Conservation (phyloP, 768 basidiomycete species). For the Podaxis sp. region DNA sequence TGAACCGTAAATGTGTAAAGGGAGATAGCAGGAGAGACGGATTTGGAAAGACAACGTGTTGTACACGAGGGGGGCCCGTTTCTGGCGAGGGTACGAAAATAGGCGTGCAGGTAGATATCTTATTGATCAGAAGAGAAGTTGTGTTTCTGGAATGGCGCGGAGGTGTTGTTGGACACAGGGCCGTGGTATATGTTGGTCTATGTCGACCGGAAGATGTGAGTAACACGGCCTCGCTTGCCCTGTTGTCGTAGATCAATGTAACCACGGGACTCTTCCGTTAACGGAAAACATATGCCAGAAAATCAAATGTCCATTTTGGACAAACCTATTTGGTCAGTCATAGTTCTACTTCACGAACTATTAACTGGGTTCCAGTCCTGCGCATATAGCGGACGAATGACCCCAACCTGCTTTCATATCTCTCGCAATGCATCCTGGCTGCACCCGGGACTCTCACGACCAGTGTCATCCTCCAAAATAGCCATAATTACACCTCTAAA, state of each 20-base stretch:
- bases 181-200: neutral
- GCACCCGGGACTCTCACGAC: neutral
- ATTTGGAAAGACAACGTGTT: conserved; percentile 16
- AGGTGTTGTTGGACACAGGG: neutral
- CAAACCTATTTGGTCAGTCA: neutral
- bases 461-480: neutral
- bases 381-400: neutral
- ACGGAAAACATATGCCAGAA: neutral
- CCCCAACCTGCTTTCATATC: neutral
- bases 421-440: neutral
- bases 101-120: neutral
- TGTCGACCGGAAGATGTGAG: neutral
- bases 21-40: conserved; percentile 3
- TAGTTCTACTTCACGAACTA: neutral
- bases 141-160: conserved; percentile 9
- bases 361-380: neutral
- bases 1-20: neutral
- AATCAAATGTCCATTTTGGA: neutral
- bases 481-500: neutral
- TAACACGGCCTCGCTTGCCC: neutral
- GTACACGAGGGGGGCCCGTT: conserved; percentile 16
- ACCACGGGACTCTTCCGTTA: neutral
- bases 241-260: neutral
- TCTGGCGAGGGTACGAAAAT: conserved; percentile 2
- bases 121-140: conserved; percentile 13